Conservation (phyloP, 208 protist species). For the Acanthamoeba triangularis region DNA sequence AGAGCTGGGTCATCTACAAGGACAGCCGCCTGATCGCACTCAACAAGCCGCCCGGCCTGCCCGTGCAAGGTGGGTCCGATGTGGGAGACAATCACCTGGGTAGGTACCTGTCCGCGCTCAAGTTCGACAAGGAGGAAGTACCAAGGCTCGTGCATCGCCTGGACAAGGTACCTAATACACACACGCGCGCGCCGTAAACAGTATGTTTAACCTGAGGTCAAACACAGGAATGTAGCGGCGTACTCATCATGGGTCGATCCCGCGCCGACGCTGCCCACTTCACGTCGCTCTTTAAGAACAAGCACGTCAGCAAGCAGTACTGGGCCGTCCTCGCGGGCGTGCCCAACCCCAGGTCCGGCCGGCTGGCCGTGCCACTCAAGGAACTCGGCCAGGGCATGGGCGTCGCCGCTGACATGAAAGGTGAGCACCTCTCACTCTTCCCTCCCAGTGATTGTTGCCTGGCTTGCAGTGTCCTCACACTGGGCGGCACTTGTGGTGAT, state of each 20-base stretch:
- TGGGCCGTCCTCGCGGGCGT: conserved; percentile 54
- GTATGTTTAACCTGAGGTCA: too few relatives aligned
- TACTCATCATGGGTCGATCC: conserved; percentile 16
- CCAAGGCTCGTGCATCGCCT: conserved; percentile 48
- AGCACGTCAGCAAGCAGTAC: conserved; percentile 38
- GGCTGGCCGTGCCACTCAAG: background rate
- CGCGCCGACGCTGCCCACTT: conserved; percentile 13
- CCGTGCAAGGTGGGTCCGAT: conserved; percentile 55
- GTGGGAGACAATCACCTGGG: conserved; percentile 42
- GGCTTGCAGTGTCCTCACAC: background rate
- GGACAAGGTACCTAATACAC: conserved; percentile 57
- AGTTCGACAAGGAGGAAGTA: background rate
- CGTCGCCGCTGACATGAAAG: background rate
- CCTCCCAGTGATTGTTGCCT: background rate
- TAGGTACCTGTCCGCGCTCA: conserved; percentile 5
- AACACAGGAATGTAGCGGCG: conserved; percentile 46
- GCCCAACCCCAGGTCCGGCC: background rate
- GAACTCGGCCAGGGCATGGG: conserved; percentile 34
- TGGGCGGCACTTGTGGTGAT: background rate
- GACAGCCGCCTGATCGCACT: conserved; percentile 40
- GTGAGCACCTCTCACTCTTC: background rate
- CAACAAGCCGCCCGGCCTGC: conserved; percentile 42
- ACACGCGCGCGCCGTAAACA: too few relatives aligned
- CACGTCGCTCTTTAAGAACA: conserved; percentile 27
- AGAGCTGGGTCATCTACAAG: conserved; percentile 51